Conservation (phyloP, 768 basidiomycete genomes). For the Mycena latifolia region DNA sequence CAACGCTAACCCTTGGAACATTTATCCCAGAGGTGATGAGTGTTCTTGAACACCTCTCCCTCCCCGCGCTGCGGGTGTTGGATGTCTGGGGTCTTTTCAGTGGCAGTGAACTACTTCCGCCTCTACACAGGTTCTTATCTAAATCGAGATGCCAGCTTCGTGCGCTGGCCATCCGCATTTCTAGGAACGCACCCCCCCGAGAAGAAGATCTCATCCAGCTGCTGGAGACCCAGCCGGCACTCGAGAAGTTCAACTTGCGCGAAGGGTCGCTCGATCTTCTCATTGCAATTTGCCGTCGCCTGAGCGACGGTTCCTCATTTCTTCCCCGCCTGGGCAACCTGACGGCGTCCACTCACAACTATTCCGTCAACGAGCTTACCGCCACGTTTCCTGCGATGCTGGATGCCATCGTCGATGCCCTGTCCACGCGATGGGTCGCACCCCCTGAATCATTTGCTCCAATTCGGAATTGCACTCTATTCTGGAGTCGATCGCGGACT, state of each 20-base stretch:
- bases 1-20: not conserved
- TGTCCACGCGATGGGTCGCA: conserved; percentile 10
- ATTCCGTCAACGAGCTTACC: not conserved
- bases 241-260: conserved; percentile 1
- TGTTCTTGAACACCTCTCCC: not conserved
- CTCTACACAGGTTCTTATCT: too few species aligned
- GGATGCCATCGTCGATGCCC: not conserved
- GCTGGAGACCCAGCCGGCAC: conserved; percentile 2
- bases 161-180: not conserved
- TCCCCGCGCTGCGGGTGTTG: not conserved
- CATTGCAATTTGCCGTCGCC: conserved; percentile 6
- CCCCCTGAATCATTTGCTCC: not conserved
- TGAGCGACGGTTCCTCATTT: not conserved
- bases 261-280: not conserved
- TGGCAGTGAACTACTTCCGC: not conserved
- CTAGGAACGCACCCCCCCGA: not conserved
- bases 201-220: not conserved
- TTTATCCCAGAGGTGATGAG: not conserved
- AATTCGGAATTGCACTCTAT: not conserved
- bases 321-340: not conserved
- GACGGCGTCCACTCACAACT: not conserved
- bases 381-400: conserved; percentile 6
- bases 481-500: not conserved
- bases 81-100: not conserved
- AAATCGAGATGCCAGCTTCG: not conserved